Base-by-base conservation (phyloP, 352 stramenopile genomes). In the Paralagenidium karlingii region DNA sequence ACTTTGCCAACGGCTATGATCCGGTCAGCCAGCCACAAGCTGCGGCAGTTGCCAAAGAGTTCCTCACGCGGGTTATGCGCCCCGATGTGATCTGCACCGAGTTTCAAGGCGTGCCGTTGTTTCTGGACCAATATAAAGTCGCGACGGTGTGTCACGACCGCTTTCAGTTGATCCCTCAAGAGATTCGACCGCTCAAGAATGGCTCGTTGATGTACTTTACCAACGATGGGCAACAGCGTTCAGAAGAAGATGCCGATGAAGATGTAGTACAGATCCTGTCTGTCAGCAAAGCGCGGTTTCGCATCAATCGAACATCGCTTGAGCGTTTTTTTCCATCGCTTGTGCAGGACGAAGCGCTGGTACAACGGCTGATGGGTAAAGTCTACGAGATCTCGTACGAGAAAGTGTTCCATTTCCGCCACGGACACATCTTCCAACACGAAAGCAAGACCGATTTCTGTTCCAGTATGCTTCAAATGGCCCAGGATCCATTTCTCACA, bases 351-450 rank as follows among this genome's bases (percentile, higher is more conserved):
- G 68, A 82, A 50, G 43, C 39, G 25, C 55, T 80, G 25, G 45
- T 55, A 7, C 65, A 82, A 38, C 36, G 53, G 34, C 51, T 82
- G 10, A 73, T 81, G 24, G 69, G 66, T 24, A 67, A 71, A 24
- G 56, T 69, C 42, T 81, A 81, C 38, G 43, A 48, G 28, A 57
- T 82, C 19, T 58, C 71, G 43, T 81, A 83, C 52, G 64, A 81
- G 46, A 83, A 81, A 39, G 64, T 78, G 3, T 81, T 83, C 40
- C 66, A 83, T 33, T 78, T 83, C 36, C 39, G 52, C 15, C 36
- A 51, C 28, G 56, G 59, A 1, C 47, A 47, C 20, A 53, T 83
- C 13, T 77, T 77, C 42, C 66, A 81, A 47, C 63, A 81, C 42
- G 66, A 81, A 24, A 63, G 55, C 1, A 55, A 58, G 24, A 47